Conservation (phyloP, 768 basidiomycete genomes). For the Amylocystis lapponica region DNA sequence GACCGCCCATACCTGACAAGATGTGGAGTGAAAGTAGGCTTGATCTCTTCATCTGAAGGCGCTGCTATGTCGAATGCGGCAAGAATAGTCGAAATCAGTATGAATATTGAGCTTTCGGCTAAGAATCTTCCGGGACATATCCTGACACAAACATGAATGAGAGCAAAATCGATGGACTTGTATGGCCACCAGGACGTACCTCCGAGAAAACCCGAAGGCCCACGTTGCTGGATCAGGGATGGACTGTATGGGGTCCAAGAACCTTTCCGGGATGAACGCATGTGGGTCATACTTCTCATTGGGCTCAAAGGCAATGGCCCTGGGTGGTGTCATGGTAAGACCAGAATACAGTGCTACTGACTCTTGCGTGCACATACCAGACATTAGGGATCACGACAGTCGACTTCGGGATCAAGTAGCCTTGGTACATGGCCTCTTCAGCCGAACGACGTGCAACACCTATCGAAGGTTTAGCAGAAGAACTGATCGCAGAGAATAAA, state of each 20-base stretch:
- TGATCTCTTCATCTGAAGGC: neutral
- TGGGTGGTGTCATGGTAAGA: no score
- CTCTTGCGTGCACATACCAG: conserved; percentile 18
- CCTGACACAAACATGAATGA: neutral
- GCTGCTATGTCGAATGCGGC: conserved; percentile 11
- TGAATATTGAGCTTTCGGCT: conserved; percentile 12
- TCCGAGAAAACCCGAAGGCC: conserved; percentile 12
- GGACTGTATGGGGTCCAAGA: conserved; percentile 2
- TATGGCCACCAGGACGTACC: conserved; percentile 4
- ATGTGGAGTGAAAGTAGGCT: neutral
- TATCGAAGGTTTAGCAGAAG: no score
- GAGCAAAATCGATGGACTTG: no score
- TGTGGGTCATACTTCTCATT: no score
- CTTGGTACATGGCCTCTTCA: conserved; percentile 17
- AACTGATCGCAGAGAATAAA: no score
- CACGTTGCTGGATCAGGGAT: conserved; percentile 3
- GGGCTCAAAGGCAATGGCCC: conserved; percentile 8
- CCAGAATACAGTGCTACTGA: no score
- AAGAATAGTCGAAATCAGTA: conserved; percentile 8
- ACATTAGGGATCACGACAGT: conserved; percentile 18
- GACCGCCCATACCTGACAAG: conserved; percentile 11
- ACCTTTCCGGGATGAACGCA: conserved; percentile 20
- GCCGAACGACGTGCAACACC: conserved; percentile 13
- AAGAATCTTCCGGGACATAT: conserved; percentile 12
- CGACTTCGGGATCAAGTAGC: conserved; percentile 20